These are phyloP conservation scores for Rhizoclosmatium sp. DNA, from an alignment of 192 early-diverging fungal genomes.

Conservation along the genomic window DNA sequence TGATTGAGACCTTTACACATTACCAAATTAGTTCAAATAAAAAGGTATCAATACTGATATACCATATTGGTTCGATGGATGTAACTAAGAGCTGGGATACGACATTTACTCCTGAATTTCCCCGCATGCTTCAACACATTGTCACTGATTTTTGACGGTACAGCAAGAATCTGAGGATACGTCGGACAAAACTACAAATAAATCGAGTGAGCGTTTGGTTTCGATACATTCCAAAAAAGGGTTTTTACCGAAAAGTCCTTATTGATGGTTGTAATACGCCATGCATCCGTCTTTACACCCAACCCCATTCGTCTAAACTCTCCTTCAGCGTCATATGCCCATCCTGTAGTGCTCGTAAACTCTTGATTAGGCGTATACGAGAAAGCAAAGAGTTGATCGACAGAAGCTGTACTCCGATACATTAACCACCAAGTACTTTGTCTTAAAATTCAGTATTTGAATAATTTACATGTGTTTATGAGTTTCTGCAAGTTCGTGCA, in stretches of 20 bases:
- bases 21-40: not conserved
- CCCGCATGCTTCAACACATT: slow-evolving; percentile 86
- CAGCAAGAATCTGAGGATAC: slow-evolving; percentile 83
- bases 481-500: slow-evolving; percentile 81
- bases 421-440: not conserved
- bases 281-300: slow-evolving; percentile 63
- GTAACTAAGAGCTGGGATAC: slow-evolving; percentile 91
- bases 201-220: not conserved
- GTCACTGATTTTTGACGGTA: slow-evolving; percentile 90
- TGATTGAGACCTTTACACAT: slow-evolving; percentile 80
- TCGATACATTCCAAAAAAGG: not conserved
- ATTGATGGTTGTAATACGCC: slow-evolving; percentile 85
- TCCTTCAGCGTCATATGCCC: slow-evolving; percentile 78
- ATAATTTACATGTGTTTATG: slow-evolving; percentile 68
- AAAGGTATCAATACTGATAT: not conserved
- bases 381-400: slow-evolving; percentile 84
- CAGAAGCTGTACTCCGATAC: slow-evolving; percentile 52
- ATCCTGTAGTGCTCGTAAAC: slow-evolving; percentile 49
- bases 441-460: too few relatives aligned
- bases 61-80: slow-evolving; percentile 84
- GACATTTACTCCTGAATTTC: slow-evolving; percentile 87
- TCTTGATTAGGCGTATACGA: slow-evolving; percentile 60
- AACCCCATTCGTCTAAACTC: slow-evolving; percentile 92
- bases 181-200: slow-evolving; percentile 80
- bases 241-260: slow-evolving; percentile 68